Percentiles rank a stretch among this genome's conserved stretches.
These are phyloP conservation scores for Eimeria praecox DNA, from an alignment of 169 alveolate genomes.

Conservation along the genomic window DNA sequence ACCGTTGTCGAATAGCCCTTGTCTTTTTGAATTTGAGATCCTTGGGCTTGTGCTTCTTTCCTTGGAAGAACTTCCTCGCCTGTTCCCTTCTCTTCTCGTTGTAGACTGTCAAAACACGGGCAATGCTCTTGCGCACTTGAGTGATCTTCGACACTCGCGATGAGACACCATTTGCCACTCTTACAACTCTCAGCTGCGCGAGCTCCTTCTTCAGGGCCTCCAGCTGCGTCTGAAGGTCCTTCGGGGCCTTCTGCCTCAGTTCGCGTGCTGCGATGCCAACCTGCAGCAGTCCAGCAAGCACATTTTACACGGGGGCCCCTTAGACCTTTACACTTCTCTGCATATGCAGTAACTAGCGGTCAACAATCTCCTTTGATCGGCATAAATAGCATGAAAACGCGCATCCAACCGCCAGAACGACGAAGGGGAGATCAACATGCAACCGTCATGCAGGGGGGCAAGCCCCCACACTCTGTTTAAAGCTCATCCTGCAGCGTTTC, in stretches of 20 bases:
- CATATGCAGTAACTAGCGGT: too few species aligned
- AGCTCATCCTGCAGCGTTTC: not conserved
- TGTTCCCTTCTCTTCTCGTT: slow-evolving; percentile 93
- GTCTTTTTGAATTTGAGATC: slow-evolving; percentile 96
- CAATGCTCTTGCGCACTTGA: slow-evolving; percentile 95
- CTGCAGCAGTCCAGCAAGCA: slow-evolving; percentile 76
- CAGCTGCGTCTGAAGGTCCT: slow-evolving; percentile 93
- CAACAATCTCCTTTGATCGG: too few species aligned
- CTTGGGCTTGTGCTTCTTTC: slow-evolving; percentile 91
- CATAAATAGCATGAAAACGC: too few species aligned
- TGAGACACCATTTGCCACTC: slow-evolving; percentile 95
- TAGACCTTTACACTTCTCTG: too few species aligned
- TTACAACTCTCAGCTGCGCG: slow-evolving; percentile 93
- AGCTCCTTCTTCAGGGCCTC: slow-evolving; percentile 95
- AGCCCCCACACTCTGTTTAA: too few species aligned
- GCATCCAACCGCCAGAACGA: too few species aligned
- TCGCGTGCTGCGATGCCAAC: slow-evolving; percentile 92
- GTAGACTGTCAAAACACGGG: slow-evolving; percentile 96
- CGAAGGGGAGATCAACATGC: not conserved
- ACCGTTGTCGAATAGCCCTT: slow-evolving; percentile 94
- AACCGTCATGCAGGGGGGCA: not conserved
- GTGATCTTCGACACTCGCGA: slow-evolving; percentile 93
- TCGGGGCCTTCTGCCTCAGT: slow-evolving; percentile 93
- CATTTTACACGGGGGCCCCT: too few species aligned
- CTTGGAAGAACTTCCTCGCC: slow-evolving; percentile 90